These are phyloP conservation scores for Aspergillus sp. DNA, from an alignment of 2,329 filamentous ascomycete genomes.

Conservation along the genomic window DNA sequence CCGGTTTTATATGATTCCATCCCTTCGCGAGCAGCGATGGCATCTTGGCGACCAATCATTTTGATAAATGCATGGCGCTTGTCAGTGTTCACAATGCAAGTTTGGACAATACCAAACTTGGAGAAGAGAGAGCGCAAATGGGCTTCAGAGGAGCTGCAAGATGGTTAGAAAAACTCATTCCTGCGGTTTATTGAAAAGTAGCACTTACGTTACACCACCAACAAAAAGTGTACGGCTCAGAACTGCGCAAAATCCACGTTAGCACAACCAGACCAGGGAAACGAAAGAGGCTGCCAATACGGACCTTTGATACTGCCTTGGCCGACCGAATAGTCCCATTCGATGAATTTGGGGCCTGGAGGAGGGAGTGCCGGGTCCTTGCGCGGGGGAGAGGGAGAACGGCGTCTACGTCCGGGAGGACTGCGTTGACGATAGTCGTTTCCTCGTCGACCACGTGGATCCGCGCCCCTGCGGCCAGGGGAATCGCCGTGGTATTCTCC, in stretches of 20 bases:
- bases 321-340: slow-evolving; percentile 73
- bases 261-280: not conserved
- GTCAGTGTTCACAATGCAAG: slow-evolving; percentile 96
- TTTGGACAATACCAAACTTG: slow-evolving; percentile 84
- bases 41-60: slow-evolving; percentile 88
- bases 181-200: not conserved
- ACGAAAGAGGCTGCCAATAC: slow-evolving; percentile 1
- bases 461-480: slow-evolving; percentile 59
- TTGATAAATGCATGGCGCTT: slow-evolving; percentile 99
- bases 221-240: slow-evolving; percentile 94
- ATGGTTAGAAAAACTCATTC: slow-evolving; percentile 17
- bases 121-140: slow-evolving; percentile 80
- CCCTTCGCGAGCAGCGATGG: slow-evolving; percentile 76
- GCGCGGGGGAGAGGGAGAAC: slow-evolving; percentile 57
- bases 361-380: slow-evolving; percentile 44
- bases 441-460: slow-evolving; percentile 53
- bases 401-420: slow-evolving; percentile 67
- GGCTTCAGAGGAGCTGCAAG: slow-evolving; percentile 66
- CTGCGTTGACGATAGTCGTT: slow-evolving; percentile 84
- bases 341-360: slow-evolving; percentile 70
- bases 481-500: slow-evolving; percentile 72
- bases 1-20: slow-evolving; percentile 79
- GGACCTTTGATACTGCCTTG: slow-evolving; percentile 73
- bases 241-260: slow-evolving; percentile 51
- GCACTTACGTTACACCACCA: slow-evolving; percentile 81